These are phyloP conservation scores for Globisporangium emineosum DNA, from an alignment of 352 stramenopile genomes.

Conservation along the genomic window DNA sequence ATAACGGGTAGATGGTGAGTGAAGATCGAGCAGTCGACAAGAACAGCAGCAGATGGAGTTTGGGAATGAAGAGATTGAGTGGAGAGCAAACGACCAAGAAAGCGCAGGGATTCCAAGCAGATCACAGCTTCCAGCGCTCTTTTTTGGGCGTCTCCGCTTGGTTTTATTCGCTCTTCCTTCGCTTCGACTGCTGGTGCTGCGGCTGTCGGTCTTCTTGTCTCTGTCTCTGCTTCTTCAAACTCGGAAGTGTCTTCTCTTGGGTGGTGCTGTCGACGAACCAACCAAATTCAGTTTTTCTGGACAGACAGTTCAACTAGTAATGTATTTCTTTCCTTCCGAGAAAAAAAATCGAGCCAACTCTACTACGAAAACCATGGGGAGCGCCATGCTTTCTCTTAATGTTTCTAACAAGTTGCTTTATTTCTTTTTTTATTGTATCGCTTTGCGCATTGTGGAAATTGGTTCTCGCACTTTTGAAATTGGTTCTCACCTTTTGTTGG, in stretches of 20 bases:
- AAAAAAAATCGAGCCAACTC: constrained; percentile 4
- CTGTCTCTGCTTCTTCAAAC: background rate
- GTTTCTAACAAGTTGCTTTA: constrained; percentile 7
- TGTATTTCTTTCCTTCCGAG: constrained; percentile 26
- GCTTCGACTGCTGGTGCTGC: background rate
- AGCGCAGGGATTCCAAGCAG: background rate
- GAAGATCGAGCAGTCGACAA: background rate
- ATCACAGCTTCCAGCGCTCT: constrained; percentile 2
- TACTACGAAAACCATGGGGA: background rate
- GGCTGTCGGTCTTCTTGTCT: background rate
- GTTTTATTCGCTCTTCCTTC: background rate
- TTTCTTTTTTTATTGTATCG: background rate
- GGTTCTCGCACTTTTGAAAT: too few species aligned
- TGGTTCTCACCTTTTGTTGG: too few species aligned
- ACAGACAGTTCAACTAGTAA: constrained; percentile 22
- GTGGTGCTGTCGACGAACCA: constrained; percentile 4
- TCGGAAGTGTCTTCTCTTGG: constrained; percentile 5
- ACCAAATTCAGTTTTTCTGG: constrained; percentile 1
- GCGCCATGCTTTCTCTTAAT: background rate
- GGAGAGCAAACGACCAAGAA: background rate
- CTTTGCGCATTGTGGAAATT: background rate
- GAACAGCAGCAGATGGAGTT: background rate
- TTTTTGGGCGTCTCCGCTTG: background rate
- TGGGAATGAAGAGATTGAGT: background rate
- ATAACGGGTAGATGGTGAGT: too few species aligned